Conservation (phyloP, 2,329 filamentous ascomycete genomes). For the Talaromyces sp. region DNA sequence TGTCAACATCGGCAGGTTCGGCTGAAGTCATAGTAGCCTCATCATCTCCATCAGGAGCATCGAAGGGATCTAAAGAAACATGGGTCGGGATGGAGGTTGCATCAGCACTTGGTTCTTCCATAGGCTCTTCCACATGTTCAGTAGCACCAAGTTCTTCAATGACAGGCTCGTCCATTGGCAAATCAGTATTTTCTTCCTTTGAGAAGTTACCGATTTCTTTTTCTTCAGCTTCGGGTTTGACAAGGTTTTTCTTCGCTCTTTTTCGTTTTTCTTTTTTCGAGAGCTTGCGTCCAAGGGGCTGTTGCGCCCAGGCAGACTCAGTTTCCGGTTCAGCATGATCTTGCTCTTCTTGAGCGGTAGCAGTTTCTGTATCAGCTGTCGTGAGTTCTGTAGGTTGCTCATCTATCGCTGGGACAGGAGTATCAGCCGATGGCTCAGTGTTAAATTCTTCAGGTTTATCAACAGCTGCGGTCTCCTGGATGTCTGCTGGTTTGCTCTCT, state of each 20-base stretch:
- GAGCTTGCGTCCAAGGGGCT: conserved; percentile 2
- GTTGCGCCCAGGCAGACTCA: not conserved
- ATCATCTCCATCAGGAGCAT: conserved; percentile 3
- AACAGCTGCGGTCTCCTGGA: conserved; percentile 8
- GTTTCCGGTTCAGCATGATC: not conserved
- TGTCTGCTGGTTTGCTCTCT: not conserved
- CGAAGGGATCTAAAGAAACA: conserved; percentile 13
- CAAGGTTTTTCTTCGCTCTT: conserved; percentile 5
- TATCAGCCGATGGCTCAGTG: not conserved
- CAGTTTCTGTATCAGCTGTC: not conserved
- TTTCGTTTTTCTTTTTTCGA: conserved; percentile 12
- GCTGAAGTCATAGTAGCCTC: not conserved
- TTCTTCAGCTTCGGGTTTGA: not conserved
- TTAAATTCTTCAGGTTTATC: not conserved
- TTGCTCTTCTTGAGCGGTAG: not conserved
- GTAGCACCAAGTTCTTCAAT: not conserved
- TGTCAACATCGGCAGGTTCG: not conserved
- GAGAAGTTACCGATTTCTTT: not conserved
- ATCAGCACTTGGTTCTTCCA: not conserved
- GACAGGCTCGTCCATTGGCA: not conserved
- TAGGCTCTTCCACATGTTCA: not conserved
- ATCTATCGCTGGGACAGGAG: not conserved
- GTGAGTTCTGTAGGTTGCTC: not conserved
- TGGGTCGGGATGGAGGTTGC: not conserved
- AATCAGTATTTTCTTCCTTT: not conserved